Evolutionary conservation across 2,329 filamentous ascomycete species (phyloP), one percentile per base, ranked within the genome.

Genomic region (Lasiodiplodia theobromae): DNA sequence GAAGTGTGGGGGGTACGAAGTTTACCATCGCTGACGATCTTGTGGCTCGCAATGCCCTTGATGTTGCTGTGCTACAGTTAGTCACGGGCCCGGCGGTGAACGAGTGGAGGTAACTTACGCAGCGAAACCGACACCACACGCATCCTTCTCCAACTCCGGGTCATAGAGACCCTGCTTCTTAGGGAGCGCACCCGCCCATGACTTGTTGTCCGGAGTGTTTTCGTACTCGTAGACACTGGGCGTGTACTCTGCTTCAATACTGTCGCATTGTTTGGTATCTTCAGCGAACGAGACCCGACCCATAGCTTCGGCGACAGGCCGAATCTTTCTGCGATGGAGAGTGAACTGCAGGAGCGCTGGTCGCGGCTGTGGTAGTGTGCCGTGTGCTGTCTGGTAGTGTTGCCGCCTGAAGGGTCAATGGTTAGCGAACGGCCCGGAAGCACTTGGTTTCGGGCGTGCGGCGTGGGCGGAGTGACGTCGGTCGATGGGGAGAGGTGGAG

Each of bases 141-240:
- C 94, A 94, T 99, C 96, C 83, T 98, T 98, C 84, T 98, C 96
- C 72, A 96, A 89, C 80, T 91, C 89, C 71, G 96, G 96, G 84
- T 98, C 94, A 80, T 99, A 99, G 64, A 99, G 89, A 87, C 95
- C 96, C 90, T 98, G 95, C 89, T 97, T 97, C 88, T 96, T 89
- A 78, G 96, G 96, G 76, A 99, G 88, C 79, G 95, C 92, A 78
- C 94, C 93, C 76, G 95, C 96, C 96, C 96, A 96, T 74, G 93
- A 95, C 80, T 94, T 93, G 85, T 94, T 93, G 81, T 94, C 90
- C 70, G 90, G 84, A 68, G 81, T 82, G 77, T 87, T 90, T 82
- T 96, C 90, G 83, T 96, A 98, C 81, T 93, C 89, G 89, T 95
- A 97, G 74, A 89, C 86, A 74, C 83, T 83, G 71, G 85, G 79